A percentile compares a stretch with the other conserved stretches of the same genome.
These are phyloP conservation scores for Keithomyces neogunnii DNA, from an alignment of 2,329 filamentous ascomycete genomes.

Conservation along the genomic window DNA sequence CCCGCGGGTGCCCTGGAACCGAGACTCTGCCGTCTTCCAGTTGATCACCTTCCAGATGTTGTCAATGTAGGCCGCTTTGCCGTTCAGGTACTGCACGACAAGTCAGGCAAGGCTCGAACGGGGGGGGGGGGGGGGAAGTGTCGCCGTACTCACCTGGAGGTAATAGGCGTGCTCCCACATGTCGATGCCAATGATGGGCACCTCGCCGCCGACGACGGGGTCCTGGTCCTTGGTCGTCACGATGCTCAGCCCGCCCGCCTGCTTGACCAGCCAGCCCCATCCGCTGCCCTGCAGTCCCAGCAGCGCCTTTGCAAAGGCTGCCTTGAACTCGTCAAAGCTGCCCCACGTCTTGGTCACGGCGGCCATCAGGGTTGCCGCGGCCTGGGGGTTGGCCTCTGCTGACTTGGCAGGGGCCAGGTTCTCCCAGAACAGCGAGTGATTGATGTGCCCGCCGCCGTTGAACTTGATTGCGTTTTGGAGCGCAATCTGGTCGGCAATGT, in stretches of 20 bases:
- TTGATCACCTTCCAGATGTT: conserved; percentile 75
- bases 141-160: conserved; percentile 47
- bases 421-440: conserved; percentile 90
- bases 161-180: conserved; percentile 97
- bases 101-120: conserved; percentile 1
- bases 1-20: conserved; percentile 43
- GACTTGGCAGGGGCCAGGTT: conserved; percentile 59
- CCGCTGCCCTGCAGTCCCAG: conserved; percentile 73
- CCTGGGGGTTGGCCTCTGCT: conserved; percentile 43
- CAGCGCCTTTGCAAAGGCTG: conserved; percentile 56
- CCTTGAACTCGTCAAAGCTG: conserved; percentile 55
- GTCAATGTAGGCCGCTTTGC: conserved; percentile 65
- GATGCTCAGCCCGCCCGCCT: conserved; percentile 55
- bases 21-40: conserved; percentile 61
- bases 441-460: conserved; percentile 87
- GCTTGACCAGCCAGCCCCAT: conserved; percentile 79
- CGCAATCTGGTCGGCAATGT: conserved; percentile 56
- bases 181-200: conserved; percentile 71
- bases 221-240: conserved; percentile 84
- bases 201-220: conserved; percentile 53
- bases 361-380: conserved; percentile 43
- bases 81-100: conserved; percentile 57
- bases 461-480: conserved; percentile 71
- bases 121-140: no score
- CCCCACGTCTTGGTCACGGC: conserved; percentile 62